A percentile compares a stretch with the other conserved stretches of the same genome.
These are phyloP conservation scores for Talaromyces proteolyticus DNA, from an alignment of 495 filamentous ascomycete genomes.

Conservation along the genomic window DNA sequence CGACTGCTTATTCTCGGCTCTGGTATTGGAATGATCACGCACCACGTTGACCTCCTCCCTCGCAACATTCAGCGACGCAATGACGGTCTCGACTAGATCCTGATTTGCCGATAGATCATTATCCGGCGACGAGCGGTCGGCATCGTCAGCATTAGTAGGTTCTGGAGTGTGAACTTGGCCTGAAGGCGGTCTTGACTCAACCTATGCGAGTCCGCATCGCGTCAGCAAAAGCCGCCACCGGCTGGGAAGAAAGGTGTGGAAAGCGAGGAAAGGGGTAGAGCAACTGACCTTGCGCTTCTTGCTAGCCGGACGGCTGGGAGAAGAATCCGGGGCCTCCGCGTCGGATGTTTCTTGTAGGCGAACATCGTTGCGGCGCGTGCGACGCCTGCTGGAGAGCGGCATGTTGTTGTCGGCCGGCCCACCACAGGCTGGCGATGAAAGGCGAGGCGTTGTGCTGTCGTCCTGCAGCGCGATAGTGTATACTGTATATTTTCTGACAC, in stretches of 20 bases:
- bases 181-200: conserved; percentile 29
- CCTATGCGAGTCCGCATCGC: conserved; percentile 15
- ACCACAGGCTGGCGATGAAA: too few species aligned
- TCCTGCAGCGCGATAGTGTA: too few species aligned
- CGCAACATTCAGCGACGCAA: conserved; percentile 58
- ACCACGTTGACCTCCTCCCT: conserved; percentile 60
- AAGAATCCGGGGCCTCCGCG: conserved; percentile 54
- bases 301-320: conserved; percentile 64
- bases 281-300: conserved; percentile 68
- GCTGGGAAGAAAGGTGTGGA: too few species aligned
- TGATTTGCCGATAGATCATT: conserved; percentile 49
- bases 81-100: conserved; percentile 67
- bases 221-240: too few species aligned
- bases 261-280: background rate
- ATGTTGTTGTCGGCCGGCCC: conserved; percentile 17
- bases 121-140: conserved; percentile 41
- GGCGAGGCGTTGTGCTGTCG: too few species aligned
- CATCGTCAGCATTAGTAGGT: conserved; percentile 34
- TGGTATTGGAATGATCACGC: conserved; percentile 68
- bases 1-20: conserved; percentile 60
- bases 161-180: conserved; percentile 19
- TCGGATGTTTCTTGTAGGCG: conserved; percentile 43
- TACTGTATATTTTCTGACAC: too few species aligned
- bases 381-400: conserved; percentile 48
- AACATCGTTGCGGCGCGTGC: conserved; percentile 44